Evolutionary conservation across 495 filamentous ascomycete species (phyloP), one percentile per base, ranked within the genome.

Genomic region (Chaetomidium leptoderma): DNA sequence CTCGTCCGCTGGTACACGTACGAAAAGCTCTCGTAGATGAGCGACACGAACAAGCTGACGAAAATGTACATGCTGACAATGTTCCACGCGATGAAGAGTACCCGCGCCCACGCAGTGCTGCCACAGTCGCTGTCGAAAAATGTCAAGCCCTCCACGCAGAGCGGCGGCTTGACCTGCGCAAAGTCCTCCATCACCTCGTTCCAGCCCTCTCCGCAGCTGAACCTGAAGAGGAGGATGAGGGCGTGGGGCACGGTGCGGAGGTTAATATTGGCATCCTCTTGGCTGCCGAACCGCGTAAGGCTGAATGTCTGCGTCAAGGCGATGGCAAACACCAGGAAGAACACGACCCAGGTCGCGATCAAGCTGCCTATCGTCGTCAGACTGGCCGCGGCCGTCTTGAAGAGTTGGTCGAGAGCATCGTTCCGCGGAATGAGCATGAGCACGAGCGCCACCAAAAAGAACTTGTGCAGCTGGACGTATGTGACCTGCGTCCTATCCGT

Each of bases 21-120:
- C 70, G 90, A 95, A 76, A 99, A 99, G 75, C 92, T 97, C 76
- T 99, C 93, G 72, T 91, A 99, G 63, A 99, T 99, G 64, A 99
- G 83, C 39, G 93, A 99, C 55, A 97, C 91, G 70, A 99, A 99
- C 73, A 99, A 78, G 67, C 89, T 96, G 64, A 97, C 92, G 64
- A 99, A 99, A 71, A 99, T 93, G 73, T 97, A 99, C 93, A 99
- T 97, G 86, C 92, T 97, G 69, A 97, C 81, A 64, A 99, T 90
- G 75, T 99, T 99, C 93, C 93, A 99, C 11, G 88, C 81, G 57
- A 97, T 90, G 76, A 99, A 97, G 32, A 99, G 77, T 43, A 81
- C 80, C 33, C 89, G 81, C 16, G 93, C 91, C 89, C 93, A 97
- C 42, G 83, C 80, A 24, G 81, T 80, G 70, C 93, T 92, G 33